A percentile compares a stretch with the other conserved stretches of the same genome.
Evolutionary conservation across 192 early-diverging fungal genomes (phyloP).

Genomic region (Linnemannia zychae): DNA sequence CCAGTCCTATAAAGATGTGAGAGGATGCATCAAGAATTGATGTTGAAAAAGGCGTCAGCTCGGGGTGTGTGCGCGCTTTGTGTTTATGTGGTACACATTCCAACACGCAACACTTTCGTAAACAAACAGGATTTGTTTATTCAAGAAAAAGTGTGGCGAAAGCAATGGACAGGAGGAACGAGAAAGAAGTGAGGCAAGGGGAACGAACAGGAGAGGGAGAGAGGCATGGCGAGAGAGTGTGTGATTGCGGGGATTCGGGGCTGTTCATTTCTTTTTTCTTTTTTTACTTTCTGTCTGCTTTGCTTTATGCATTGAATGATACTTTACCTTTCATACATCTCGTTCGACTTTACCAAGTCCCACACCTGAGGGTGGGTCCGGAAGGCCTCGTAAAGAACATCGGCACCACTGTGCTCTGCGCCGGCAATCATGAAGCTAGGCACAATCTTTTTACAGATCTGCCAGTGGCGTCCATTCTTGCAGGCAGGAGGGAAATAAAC

Average conservation of each 20-base stretch:
- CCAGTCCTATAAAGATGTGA: slow-evolving; percentile 27
- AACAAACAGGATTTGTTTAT: neutral
- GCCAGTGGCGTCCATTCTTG: slow-evolving; percentile 53
- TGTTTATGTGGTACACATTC: slow-evolving; percentile 1
- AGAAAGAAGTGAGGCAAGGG: neutral
- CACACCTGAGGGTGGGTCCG: slow-evolving; percentile 62
- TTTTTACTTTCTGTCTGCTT: neutral
- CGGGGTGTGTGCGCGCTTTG: neutral
- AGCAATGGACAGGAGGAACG: neutral
- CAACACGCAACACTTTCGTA: neutral
- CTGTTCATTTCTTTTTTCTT: neutral
- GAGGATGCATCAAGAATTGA: neutral
- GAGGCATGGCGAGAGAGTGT: neutral
- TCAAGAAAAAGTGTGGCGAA: neutral
- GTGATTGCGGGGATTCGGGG: neutral
- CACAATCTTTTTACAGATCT: slow-evolving; percentile 65
- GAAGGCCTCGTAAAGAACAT: slow-evolving; percentile 60
- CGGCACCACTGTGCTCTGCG: slow-evolving; percentile 58
- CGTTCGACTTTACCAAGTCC: slow-evolving; percentile 55
- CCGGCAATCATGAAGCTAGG: slow-evolving; percentile 69
- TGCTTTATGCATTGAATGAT: neutral
- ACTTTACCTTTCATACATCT: slow-evolving; percentile 52
- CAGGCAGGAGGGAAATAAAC: slow-evolving; percentile 63
- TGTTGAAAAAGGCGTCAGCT: slow-evolving; percentile 2
- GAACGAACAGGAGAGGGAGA: neutral